Base-by-base conservation (phyloP, 208 protist genomes). In the Trypanosoma brucei region DNA sequence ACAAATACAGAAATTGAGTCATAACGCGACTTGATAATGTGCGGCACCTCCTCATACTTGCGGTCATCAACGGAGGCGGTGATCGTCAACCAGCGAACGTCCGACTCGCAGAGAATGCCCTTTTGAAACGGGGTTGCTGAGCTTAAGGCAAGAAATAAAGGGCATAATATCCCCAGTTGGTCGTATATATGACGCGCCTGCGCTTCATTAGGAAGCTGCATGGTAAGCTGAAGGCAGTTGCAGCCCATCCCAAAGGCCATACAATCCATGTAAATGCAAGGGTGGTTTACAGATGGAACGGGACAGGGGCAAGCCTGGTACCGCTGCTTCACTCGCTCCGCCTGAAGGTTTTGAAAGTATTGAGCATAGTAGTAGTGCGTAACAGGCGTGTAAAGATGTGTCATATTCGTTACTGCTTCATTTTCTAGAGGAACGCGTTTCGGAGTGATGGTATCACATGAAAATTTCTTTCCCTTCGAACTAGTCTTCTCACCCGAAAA, bases 201-300 rank as follows among this genome's bases (percentile, higher is more conserved):
- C 30, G 80, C 55, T 2, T 98, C 80, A 67, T 97, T 83, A 36
- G 78, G 59, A 5, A 97, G 78, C 75, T 99, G 97, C 74, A 99
- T 98, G 33, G 98, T 99, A 8, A 97, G 84, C 81, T 99, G 98
- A n/a, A 99, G 74, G 64, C 97, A 99, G 72, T 89, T 97, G 68
- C 70, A 83, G 37, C 98, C 98, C 98, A 99, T 99, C 48, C 98
- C 98, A 76, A 99, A 99, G 2, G 93, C 97, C 98, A 99, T 99
- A 73, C 97, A 97, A 76, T 99, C 98, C 97, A 99, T 99, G 75
- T 98, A 98, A 50, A 99, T 97, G 62, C 83, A 95, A 3, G 91
- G 93, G 72, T 92, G 88, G 64, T 67, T 85, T 13, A 92, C 86
- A 35, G 86, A 94, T 2, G 84, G 82, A 39, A 93, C 75, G 31